Base-by-base conservation (phyloP, 1,284 basidiomycete species). In the Abortiporus biennis region DNA sequence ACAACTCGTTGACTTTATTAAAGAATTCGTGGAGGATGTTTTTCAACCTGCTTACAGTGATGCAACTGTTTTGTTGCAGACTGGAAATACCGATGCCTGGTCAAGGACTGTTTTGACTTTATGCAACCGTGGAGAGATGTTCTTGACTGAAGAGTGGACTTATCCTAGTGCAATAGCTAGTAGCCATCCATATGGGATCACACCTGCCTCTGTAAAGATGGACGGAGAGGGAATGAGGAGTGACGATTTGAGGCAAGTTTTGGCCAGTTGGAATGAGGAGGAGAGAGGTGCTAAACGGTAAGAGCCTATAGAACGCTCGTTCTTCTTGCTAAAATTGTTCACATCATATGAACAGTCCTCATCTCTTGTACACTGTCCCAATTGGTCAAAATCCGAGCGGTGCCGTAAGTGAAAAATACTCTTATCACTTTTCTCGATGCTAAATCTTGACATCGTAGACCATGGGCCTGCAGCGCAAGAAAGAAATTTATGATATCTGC, bases 381-480 rank as follows among this genome's bases (percentile, higher is more conserved):
- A 64, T 85, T 25, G 81, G 81, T 21, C 88, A 92, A 63, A 92
- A 92, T 61, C 88, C 88, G 1, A 85, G 80, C 4, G 89, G 89
- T 25, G 71, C 78, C 19, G 79, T 82, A 45, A 62, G 78, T 64
- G 12, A 11, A 16, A 40, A 21, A 76, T 43, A 61, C 71, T 59
- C 13, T 6, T 19, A 41, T 16, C 36, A 5, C 3, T 24, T 29
- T 19, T 27, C 25, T 19, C 44, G 9, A 19, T 21, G 12, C 23
- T 36, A 13, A 37, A 34, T n/a, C 45, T 15, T 11, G 3, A 13
- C 17, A 38, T 43, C 21, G 4, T 44, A 80, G 74, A 85, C 82
- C 0, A 83, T 85, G 76, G 62, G 69, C n/a, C 59, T 63, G 3
- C 58, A 71, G 43, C 70, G 88, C 50, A 91, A 91, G 67, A 76